Conservation (phyloP, 805 yeast species). For the Wickerhamiella musiphila region DNA sequence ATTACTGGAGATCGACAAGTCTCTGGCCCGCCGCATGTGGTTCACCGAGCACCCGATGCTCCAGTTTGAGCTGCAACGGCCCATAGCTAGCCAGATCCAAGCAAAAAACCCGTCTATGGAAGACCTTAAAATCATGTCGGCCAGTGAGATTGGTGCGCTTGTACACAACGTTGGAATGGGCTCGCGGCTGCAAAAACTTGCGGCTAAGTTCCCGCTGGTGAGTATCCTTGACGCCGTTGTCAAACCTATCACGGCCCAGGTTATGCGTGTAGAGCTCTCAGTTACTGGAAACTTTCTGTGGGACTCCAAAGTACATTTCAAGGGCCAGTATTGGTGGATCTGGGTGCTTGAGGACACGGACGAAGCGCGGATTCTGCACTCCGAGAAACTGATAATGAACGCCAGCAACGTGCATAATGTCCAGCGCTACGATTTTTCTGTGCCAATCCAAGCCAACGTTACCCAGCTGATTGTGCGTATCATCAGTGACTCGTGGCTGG, state of each 20-base stretch:
- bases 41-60: slow-evolving; percentile 75
- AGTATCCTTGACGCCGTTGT: slow-evolving; percentile 54
- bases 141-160: slow-evolving; percentile 71
- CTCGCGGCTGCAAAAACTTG: slow-evolving; percentile 33
- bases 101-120: slow-evolving; percentile 37
- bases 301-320: slow-evolving; percentile 72
- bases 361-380: slow-evolving; percentile 54
- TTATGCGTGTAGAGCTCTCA: slow-evolving; percentile 59
- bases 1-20: slow-evolving; percentile 65
- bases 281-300: slow-evolving; percentile 68
- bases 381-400: slow-evolving; percentile 59
- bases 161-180: slow-evolving; percentile 76
- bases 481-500: slow-evolving; percentile 77
- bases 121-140: slow-evolving; percentile 49
- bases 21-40: slow-evolving; percentile 78
- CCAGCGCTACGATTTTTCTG: slow-evolving; percentile 79
- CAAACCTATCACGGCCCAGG: slow-evolving; percentile 75
- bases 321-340: slow-evolving; percentile 78
- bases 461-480: slow-evolving; percentile 76
- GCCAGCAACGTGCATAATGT: slow-evolving; percentile 33
- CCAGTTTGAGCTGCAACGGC: slow-evolving; percentile 48
- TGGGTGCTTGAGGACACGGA: slow-evolving; percentile 70
- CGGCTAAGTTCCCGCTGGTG: slow-evolving; percentile 61
- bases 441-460: slow-evolving; percentile 75
- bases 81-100: slow-evolving; percentile 41